phyloP scores from a whole-genome alignment of 179 eudicot genomes.

The Amaranthus tricolor region DNA sequence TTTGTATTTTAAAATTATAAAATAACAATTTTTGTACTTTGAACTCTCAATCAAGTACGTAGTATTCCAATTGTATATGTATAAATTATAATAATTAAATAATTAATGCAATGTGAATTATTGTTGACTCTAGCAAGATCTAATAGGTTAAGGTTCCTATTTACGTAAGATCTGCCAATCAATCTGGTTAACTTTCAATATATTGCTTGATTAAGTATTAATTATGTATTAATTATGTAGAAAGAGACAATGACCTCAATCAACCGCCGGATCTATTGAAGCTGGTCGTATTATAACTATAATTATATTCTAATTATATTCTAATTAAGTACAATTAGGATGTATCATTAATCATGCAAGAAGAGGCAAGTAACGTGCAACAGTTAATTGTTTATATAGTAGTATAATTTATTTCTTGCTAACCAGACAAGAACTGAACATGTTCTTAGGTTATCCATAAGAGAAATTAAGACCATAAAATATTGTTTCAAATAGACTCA shows the following conservation, averaged over 20 bases:
- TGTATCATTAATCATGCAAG: neutral
- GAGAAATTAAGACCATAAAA: neutral
- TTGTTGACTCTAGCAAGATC: neutral
- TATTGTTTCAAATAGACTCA: neutral
- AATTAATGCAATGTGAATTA: too few relatives aligned
- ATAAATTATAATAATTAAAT: neutral
- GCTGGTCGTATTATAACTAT: neutral
- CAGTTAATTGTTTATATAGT: neutral
- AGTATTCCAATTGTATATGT: neutral
- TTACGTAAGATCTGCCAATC: neutral
- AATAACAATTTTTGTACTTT: too few relatives aligned
- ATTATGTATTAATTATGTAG: neutral
- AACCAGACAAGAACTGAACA: neutral
- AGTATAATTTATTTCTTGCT: neutral
- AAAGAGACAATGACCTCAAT: slow-evolving; percentile 7
- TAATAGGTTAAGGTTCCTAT: neutral
- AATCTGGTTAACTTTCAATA: neutral
- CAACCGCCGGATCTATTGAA: slow-evolving; percentile 13
- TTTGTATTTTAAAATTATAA: too few relatives aligned
- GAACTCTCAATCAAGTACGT: neutral
- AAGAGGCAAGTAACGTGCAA: slow-evolving; percentile 4
- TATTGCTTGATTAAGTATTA: neutral
- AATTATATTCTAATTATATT: too few relatives aligned
- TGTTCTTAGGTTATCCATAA: slow-evolving; percentile 5
- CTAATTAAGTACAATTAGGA: neutral